phyloP scores from a whole-genome alignment of 2,329 filamentous ascomycete genomes.

The Alternaria arborescens region DNA sequence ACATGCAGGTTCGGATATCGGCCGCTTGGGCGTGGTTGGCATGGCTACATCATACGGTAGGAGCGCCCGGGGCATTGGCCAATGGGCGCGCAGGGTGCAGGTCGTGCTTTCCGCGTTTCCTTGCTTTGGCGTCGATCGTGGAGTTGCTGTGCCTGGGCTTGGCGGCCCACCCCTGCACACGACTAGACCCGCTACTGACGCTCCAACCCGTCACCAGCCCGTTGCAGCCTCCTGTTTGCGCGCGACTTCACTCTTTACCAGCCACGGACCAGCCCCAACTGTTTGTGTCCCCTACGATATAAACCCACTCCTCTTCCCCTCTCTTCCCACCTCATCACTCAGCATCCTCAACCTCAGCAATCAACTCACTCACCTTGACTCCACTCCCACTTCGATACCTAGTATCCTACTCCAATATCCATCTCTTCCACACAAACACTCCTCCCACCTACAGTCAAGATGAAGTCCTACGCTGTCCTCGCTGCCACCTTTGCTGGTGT shows the following conservation, averaged over 20 bases:
- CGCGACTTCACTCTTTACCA: conserved; percentile 23
- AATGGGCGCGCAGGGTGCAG: conserved; percentile 14
- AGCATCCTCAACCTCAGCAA: conserved; percentile 23
- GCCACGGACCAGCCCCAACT: conserved; percentile 22
- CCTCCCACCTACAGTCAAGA: conserved; percentile 32
- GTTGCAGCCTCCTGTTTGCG: conserved; percentile 17
- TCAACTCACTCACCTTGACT: conserved; percentile 20
- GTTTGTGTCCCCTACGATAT: conserved; percentile 24
- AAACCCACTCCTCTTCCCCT: conserved; percentile 19
- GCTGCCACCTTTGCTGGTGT: conserved; percentile 42
- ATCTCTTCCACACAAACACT: conserved; percentile 22
- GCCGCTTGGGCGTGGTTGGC: conserved; percentile 16
- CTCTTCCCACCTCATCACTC: conserved; percentile 3
- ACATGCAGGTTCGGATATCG: conserved; percentile 24
- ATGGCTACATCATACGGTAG: conserved; percentile 30
- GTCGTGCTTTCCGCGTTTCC: conserved; percentile 18
- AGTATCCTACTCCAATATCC: conserved; percentile 15
- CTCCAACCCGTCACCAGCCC: conserved; percentile 19
- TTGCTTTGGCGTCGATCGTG: conserved; percentile 28
- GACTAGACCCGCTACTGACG: conserved; percentile 9
- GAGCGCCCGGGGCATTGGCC: conserved; percentile 20
- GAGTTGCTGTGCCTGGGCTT: conserved; percentile 11
- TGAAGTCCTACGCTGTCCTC: conserved; percentile 53
- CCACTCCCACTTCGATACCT: conserved; percentile 20
- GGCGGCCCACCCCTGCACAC: conserved; percentile 24